These are phyloP conservation scores for Chaetomium strumarium DNA, from an alignment of 2,329 filamentous ascomycete genomes.

Conservation along the genomic window DNA sequence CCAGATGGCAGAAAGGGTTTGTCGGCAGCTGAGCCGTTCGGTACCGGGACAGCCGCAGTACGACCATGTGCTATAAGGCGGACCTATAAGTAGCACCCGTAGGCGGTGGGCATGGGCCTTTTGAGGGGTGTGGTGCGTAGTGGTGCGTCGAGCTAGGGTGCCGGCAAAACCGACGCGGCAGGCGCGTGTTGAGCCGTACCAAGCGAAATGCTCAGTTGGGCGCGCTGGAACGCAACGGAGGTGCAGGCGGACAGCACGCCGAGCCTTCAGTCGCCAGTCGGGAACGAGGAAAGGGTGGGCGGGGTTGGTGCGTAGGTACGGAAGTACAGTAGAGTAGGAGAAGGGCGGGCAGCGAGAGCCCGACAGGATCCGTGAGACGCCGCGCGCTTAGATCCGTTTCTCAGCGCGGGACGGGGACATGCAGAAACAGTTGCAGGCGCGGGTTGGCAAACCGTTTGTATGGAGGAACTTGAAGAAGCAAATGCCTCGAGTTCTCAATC, in stretches of 20 bases:
- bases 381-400: slow-evolving; percentile 14
- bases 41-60: slow-evolving; percentile 19
- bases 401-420: slow-evolving; percentile 8
- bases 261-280: slow-evolving; percentile 10
- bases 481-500: slow-evolving; percentile 7
- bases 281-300: slow-evolving; percentile 2
- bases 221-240: slow-evolving; percentile 8
- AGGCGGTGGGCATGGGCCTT: slow-evolving; percentile 12
- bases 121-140: slow-evolving; percentile 13
- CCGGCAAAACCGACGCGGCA: slow-evolving; percentile 21
- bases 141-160: slow-evolving; percentile 5
- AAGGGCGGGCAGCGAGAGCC: background rate
- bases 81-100: slow-evolving; percentile 24
- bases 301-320: background rate
- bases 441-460: slow-evolving; percentile 7
- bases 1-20: slow-evolving; percentile 2
- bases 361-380: slow-evolving; percentile 10
- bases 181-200: slow-evolving; percentile 13
- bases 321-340: slow-evolving; percentile 9
- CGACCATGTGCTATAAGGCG: slow-evolving; percentile 20
- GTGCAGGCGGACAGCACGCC: slow-evolving; percentile 7
- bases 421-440: slow-evolving; percentile 7
- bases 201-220: slow-evolving; percentile 5
- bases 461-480: slow-evolving; percentile 9
- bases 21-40: slow-evolving; percentile 23